phyloP scores from a whole-genome alignment of 2,329 filamentous ascomycete genomes.

The Hypoxylon sp. region DNA sequence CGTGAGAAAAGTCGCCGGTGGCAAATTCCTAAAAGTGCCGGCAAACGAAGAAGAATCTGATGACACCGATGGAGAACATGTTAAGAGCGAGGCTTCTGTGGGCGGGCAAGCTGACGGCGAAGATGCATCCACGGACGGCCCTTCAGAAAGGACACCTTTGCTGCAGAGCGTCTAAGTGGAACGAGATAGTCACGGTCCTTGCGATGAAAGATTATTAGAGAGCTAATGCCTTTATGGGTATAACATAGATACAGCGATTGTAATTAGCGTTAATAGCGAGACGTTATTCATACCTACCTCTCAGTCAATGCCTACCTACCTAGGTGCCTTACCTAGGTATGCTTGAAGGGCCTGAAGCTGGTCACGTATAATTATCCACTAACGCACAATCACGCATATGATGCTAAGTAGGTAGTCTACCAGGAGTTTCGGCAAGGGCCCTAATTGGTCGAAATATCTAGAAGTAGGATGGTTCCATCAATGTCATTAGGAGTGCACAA shows the following conservation, averaged over 20 bases:
- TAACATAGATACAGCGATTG: constrained; percentile 3
- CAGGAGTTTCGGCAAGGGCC: too few species aligned
- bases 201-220: background rate
- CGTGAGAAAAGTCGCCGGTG: constrained; percentile 66
- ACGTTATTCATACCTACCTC: background rate
- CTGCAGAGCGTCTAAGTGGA: background rate
- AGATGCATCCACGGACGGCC: background rate
- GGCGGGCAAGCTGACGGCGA: background rate
- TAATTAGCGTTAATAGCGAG: background rate
- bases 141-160: constrained; percentile 2
- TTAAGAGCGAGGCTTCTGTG: constrained; percentile 18
- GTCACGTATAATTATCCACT: too few species aligned
- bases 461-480: too few species aligned
- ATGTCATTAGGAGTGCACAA: too few species aligned
- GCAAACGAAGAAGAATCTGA: constrained; percentile 28
- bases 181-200: background rate
- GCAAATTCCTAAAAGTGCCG: constrained; percentile 59
- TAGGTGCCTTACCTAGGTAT: too few species aligned
- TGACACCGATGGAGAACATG: constrained; percentile 31
- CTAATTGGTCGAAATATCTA: too few species aligned
- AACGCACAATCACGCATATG: too few species aligned
- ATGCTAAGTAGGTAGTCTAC: too few species aligned
- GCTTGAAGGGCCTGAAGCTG: too few species aligned
- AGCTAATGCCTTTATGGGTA: background rate
- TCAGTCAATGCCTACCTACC: background rate